A percentile compares a stretch with the other conserved stretches of the same genome.
Evolutionary conservation across 352 stramenopile species (phyloP).

Genomic region (Blastocystis sp.): DNA sequence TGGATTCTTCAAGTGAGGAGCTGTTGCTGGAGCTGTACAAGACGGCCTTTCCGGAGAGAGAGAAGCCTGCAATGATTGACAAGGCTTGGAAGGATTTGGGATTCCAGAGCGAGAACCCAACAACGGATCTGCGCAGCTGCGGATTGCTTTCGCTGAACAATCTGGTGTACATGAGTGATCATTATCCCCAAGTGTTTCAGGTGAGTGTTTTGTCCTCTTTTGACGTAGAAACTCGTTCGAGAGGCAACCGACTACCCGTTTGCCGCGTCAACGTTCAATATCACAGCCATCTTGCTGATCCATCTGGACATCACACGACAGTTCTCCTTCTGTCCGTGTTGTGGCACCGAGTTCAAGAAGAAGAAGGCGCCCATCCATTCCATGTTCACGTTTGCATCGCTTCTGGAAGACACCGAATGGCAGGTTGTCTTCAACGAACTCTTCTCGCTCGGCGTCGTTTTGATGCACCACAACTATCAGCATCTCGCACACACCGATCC

Average conservation of each 20-base stretch:
- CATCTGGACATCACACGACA: conserved; percentile 7
- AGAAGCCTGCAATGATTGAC: background rate
- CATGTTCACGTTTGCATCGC: conserved; percentile 11
- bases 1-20: background rate
- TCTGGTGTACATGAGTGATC: conserved; percentile 16
- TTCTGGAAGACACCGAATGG: conserved; percentile 22
- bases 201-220: background rate
- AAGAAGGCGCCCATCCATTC: background rate
- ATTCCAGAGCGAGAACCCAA: conserved; percentile 48
- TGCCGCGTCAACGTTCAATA: conserved; percentile 18
- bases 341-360: conserved; percentile 27
- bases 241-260: conserved; percentile 35
- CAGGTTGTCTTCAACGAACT: conserved; percentile 41
- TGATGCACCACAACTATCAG: conserved; percentile 49
- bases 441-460: conserved; percentile 23
- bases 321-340: conserved; percentile 44
- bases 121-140: conserved; percentile 13
- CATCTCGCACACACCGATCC: background rate
- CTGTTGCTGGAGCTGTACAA: background rate
- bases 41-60: background rate
- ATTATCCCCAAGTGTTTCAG: background rate
- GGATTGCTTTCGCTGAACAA: conserved; percentile 27
- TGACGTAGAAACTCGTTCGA: conserved; percentile 21
- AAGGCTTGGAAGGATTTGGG: conserved; percentile 35
- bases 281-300: conserved; percentile 34